A percentile compares a stretch with the other conserved stretches of the same genome.
These are phyloP conservation scores for Scedosporium minutisporum DNA, from an alignment of 2,329 filamentous ascomycete genomes.

Conservation along the genomic window DNA sequence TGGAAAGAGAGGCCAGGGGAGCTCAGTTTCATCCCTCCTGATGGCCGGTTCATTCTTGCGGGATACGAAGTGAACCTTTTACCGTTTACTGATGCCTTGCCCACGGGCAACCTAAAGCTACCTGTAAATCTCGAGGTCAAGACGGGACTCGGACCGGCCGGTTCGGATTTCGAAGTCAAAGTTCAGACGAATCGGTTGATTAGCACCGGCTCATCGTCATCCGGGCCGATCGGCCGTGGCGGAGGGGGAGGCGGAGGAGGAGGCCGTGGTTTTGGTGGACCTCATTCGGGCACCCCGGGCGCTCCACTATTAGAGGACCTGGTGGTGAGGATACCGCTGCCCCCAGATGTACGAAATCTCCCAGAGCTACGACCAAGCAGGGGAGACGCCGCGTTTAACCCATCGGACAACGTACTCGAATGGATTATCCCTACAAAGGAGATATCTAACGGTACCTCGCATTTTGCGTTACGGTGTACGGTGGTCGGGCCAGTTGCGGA, in stretches of 20 bases:
- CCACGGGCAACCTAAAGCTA: conserved; percentile 59
- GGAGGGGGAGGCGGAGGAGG: conserved; percentile 16
- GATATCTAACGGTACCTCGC: conserved; percentile 53
- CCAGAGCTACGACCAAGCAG: conserved; percentile 70
- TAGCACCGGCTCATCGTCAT: conserved; percentile 30
- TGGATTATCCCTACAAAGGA: conserved; percentile 80
- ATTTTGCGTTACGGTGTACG: conserved; percentile 69
- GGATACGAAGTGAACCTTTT: conserved; percentile 91
- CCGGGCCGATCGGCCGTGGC: conserved; percentile 24
- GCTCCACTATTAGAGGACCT: conserved; percentile 65
- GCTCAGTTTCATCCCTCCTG: conserved; percentile 90
- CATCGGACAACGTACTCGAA: conserved; percentile 62
- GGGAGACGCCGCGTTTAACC: conserved; percentile 75
- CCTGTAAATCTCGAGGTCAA: conserved; percentile 76
- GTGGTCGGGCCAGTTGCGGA: conserved; percentile 55
- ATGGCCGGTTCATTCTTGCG: conserved; percentile 85
- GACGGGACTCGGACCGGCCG: conserved; percentile 63
- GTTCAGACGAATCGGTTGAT: conserved; percentile 56
- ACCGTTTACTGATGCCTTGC: conserved; percentile 53
- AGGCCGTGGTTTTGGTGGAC: conserved; percentile 25
- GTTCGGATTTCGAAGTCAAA: conserved; percentile 82
- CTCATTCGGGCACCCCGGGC: conserved; percentile 43
- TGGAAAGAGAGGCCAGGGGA: conserved; percentile 87
- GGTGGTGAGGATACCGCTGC: conserved; percentile 67
- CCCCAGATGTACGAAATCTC: conserved; percentile 69